Evolutionary conservation across 192 early-diverging fungal species (phyloP).

Genomic region (Powellomyces hirtus): DNA sequence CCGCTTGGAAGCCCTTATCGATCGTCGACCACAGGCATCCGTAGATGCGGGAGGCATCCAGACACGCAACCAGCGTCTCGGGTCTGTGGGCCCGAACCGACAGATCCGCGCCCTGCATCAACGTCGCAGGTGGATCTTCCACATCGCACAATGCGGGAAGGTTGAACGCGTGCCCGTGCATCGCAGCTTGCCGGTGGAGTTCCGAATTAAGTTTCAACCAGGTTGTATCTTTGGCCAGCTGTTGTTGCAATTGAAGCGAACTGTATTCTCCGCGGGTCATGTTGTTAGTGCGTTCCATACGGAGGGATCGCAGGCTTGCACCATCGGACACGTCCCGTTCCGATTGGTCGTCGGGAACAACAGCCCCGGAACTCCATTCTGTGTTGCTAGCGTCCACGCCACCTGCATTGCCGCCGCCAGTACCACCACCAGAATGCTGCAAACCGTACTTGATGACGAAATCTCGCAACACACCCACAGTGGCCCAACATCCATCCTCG

Average conservation of each 20-base stretch:
- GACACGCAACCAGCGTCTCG: conserved; percentile 8
- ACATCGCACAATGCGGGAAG: conserved; percentile 23
- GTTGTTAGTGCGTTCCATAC: neutral
- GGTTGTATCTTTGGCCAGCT: conserved; percentile 12
- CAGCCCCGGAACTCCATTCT: neutral
- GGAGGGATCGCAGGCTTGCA: neutral
- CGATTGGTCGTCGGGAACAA: conserved; percentile 15
- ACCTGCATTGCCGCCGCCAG: neutral
- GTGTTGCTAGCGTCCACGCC: too few species aligned
- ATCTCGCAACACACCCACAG: conserved; percentile 17
- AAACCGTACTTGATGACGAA: conserved; percentile 14
- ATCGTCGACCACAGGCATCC: conserved; percentile 17
- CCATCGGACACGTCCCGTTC: conserved; percentile 25
- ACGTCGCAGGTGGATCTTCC: neutral
- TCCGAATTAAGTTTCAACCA: conserved; percentile 24
- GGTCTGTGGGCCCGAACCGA: conserved; percentile 10
- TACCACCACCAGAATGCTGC: conserved; percentile 2
- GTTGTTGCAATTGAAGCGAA: neutral
- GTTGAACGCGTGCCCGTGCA: conserved; percentile 22
- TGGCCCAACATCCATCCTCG: conserved; percentile 25
- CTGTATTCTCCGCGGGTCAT: neutral
- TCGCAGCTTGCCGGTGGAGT: conserved; percentile 7
- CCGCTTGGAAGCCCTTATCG: conserved; percentile 14
- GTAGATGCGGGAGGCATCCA: conserved; percentile 15
- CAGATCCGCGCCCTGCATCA: conserved; percentile 5